Conservation (phyloP, 306 rosid species). For the Mimosa bimucronata region DNA sequence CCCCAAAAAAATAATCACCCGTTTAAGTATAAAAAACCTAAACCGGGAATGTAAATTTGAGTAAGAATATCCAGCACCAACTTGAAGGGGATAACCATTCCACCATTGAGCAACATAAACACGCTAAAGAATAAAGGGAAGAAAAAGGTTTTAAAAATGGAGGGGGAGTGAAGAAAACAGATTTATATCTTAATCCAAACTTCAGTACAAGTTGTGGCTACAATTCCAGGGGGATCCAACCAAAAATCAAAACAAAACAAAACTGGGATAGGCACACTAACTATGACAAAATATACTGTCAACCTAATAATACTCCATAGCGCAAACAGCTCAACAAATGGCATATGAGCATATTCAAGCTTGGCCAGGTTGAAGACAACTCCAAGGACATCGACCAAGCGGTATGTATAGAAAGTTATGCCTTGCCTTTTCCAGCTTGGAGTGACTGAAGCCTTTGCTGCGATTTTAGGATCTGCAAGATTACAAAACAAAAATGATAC, state of each 20-base stretch:
- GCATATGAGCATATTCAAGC: conserved; percentile 33
- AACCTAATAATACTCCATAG: conserved; percentile 25
- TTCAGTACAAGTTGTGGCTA: neutral
- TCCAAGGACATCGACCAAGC: conserved; percentile 19
- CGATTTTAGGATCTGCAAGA: conserved; percentile 72
- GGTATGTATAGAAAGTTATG: conserved; percentile 41
- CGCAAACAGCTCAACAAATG: conserved; percentile 14
- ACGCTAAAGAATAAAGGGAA: neutral
- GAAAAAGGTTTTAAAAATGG: neutral
- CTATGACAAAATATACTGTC: neutral
- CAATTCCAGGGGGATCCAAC: neutral
- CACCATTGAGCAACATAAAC: neutral
- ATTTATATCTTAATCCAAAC: neutral
- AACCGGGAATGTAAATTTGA: neutral
- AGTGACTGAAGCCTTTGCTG: conserved; percentile 80
- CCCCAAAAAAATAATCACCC: neutral
- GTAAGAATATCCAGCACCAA: neutral
- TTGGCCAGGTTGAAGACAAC: neutral
- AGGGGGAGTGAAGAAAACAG: neutral
- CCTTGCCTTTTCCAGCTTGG: conserved; percentile 89
- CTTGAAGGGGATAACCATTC: neutral
- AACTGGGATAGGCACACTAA: neutral
- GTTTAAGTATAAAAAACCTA: neutral
- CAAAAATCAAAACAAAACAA: neutral
- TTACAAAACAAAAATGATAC: conserved; percentile 11